Conservation (phyloP, 805 yeast genomes). For the Lachancea fermentati region DNA sequence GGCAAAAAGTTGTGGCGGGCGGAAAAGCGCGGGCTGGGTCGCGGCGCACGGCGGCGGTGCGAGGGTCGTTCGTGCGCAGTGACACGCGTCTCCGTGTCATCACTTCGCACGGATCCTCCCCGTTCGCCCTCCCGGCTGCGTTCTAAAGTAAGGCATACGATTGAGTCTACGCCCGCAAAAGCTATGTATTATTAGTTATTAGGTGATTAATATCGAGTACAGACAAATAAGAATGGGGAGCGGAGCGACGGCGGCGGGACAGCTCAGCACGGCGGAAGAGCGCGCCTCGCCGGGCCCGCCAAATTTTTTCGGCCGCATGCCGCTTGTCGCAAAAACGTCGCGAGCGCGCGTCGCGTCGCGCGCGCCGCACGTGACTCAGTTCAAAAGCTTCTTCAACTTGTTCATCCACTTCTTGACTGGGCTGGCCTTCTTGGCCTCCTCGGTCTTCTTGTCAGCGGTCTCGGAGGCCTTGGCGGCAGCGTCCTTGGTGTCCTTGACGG, state of each 20-base stretch:
- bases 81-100: background rate
- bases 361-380: slow-evolving; percentile 3
- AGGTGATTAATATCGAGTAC: background rate
- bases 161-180: background rate
- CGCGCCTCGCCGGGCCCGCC: background rate
- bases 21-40: too few relatives aligned
- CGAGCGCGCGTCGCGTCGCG: background rate
- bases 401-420: slow-evolving; percentile 9
- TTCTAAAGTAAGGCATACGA: background rate
- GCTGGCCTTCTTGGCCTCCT: slow-evolving; percentile 3
- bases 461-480: slow-evolving; percentile 1
- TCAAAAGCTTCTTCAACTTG: slow-evolving; percentile 15
- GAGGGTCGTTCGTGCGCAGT: too few relatives aligned
- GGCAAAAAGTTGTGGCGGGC: too few relatives aligned
- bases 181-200: background rate
- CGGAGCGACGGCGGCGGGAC: background rate
- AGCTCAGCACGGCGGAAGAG: background rate
- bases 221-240: background rate
- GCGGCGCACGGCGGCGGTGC: too few relatives aligned
- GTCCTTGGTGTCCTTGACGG: slow-evolving; percentile 9
- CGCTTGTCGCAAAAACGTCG: too few relatives aligned
- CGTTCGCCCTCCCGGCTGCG: too few relatives aligned
- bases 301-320: too few relatives aligned
- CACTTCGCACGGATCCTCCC: background rate
- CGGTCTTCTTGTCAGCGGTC: slow-evolving; percentile 2